A percentile compares a stretch with the other conserved stretches of the same genome.
Evolutionary conservation across 148 eudicot species (phyloP).

Genomic region (Cornus kousa): DNA sequence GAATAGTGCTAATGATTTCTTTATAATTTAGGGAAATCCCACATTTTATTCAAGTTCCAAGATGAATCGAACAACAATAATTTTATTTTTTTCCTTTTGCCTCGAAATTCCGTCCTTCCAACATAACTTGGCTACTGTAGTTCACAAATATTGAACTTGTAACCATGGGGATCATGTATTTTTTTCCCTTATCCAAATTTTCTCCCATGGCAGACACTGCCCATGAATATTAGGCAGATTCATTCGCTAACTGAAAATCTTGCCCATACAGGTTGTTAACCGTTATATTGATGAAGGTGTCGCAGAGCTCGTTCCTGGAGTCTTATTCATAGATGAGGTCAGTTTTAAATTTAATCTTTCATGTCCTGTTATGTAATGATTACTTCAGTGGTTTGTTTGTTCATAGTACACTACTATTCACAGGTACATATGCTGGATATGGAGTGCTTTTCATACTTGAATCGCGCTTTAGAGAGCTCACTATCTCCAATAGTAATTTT

Average conservation of each 20-base stretch:
- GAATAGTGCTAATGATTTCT: neutral
- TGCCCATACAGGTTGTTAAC: conserved; percentile 71
- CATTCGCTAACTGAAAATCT: neutral
- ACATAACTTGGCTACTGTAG: too few relatives aligned
- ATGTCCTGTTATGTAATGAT: conserved; percentile 4
- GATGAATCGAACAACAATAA: too few relatives aligned
- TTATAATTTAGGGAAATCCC: neutral
- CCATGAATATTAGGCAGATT: neutral
- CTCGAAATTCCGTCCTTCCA: too few relatives aligned
- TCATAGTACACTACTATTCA: conserved; percentile 1
- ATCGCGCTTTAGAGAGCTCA: conserved; percentile 93
- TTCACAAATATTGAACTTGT: too few relatives aligned
- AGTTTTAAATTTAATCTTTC: conserved; percentile 2
- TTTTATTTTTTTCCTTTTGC: too few relatives aligned
- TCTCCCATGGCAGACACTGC: neutral
- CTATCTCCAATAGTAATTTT: conserved; percentile 93
- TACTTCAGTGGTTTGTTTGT: neutral
- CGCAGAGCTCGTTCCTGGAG: conserved; percentile 98
- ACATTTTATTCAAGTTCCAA: too few relatives aligned
- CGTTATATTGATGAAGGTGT: conserved; percentile 95
- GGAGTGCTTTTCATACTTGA: conserved; percentile 95
- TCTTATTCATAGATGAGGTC: conserved; percentile 96
- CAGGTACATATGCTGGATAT: conserved; percentile 99
- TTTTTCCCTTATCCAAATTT: neutral
- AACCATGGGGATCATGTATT: too few relatives aligned